Conservation (phyloP, 176 grass and related monocot genomes). For the Phoenix roebelenii region DNA sequence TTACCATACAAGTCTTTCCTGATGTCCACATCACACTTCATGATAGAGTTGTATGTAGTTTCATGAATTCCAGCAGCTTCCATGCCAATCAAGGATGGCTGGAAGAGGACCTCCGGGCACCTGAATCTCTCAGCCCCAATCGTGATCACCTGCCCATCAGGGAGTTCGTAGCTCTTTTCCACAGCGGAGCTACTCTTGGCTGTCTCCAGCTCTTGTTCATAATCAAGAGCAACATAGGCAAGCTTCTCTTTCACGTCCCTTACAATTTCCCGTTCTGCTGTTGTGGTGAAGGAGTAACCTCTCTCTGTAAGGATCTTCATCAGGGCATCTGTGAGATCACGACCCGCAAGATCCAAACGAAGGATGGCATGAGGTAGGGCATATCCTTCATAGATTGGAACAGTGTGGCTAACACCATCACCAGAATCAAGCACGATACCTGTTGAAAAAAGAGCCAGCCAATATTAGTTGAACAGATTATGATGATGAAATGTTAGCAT, state of each 20-base stretch:
- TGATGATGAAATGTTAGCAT: too few relatives aligned
- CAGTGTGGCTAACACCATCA: slow-evolving; percentile 9
- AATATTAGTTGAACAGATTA: too few relatives aligned
- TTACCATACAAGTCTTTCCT: slow-evolving; percentile 15
- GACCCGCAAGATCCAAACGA: slow-evolving; percentile 8
- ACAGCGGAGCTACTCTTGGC: slow-evolving; percentile 10
- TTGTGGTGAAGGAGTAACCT: slow-evolving; percentile 9
- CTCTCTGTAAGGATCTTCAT: slow-evolving; percentile 15
- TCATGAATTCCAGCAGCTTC: slow-evolving; percentile 10
- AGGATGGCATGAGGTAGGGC: slow-evolving; percentile 13
- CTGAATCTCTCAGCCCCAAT: slow-evolving; percentile 12
- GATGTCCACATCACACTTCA: slow-evolving; percentile 4
- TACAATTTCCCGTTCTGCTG: slow-evolving; percentile 8
- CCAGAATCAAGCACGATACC: background rate
- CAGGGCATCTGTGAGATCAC: slow-evolving; percentile 6
- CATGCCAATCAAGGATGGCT: slow-evolving; percentile 7
- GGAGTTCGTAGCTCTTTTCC: slow-evolving; percentile 5
- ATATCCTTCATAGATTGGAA: slow-evolving; percentile 16
- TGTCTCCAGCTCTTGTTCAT: slow-evolving; percentile 8
- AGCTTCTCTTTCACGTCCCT: slow-evolving; percentile 12
- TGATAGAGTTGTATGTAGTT: slow-evolving; percentile 6
- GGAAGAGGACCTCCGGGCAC: slow-evolving; percentile 12
- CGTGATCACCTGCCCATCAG: slow-evolving; percentile 1
- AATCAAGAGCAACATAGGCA: slow-evolving; percentile 8
- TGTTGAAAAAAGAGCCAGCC: too few relatives aligned